Evolutionary conservation across 2,329 filamentous ascomycete species (phyloP).

Genomic region (Aspergillus sp.): DNA sequence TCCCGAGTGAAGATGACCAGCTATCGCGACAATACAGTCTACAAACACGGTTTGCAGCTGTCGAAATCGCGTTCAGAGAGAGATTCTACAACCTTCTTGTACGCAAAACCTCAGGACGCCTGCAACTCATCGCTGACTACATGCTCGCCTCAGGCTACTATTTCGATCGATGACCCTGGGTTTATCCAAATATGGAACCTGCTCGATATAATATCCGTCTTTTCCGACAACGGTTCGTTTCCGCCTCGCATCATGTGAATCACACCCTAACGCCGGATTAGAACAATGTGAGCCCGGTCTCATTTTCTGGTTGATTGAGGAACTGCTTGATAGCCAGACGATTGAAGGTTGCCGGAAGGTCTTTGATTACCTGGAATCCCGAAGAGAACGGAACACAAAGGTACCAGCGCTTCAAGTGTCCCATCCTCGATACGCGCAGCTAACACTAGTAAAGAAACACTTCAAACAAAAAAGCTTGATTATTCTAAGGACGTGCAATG

Average conservation of each 20-base stretch:
- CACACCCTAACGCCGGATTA: slow-evolving; percentile 32
- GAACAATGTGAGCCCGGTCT: slow-evolving; percentile 74
- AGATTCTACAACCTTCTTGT: slow-evolving; percentile 81
- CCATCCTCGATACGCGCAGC: background rate
- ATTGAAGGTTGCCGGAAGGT: slow-evolving; percentile 88
- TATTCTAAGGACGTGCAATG: slow-evolving; percentile 93
- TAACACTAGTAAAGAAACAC: slow-evolving; percentile 56
- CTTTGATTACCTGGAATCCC: slow-evolving; percentile 93
- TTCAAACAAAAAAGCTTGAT: slow-evolving; percentile 84
- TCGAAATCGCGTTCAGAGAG: slow-evolving; percentile 82
- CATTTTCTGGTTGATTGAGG: slow-evolving; percentile 88
- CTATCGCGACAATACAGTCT: slow-evolving; percentile 49
- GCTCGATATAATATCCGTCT: slow-evolving; percentile 85
- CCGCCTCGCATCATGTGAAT: slow-evolving; percentile 1
- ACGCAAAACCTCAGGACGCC: slow-evolving; percentile 39
- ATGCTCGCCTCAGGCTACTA: slow-evolving; percentile 62
- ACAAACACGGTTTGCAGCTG: slow-evolving; percentile 65
- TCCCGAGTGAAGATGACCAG: slow-evolving; percentile 35
- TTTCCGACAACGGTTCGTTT: slow-evolving; percentile 78
- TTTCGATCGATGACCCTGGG: slow-evolving; percentile 73
- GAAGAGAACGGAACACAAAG: slow-evolving; percentile 83
- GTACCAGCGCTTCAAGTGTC: slow-evolving; percentile 47
- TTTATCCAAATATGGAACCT: slow-evolving; percentile 92
- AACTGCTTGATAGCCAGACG: slow-evolving; percentile 93
- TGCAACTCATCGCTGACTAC: slow-evolving; percentile 19